phyloP scores from a whole-genome alignment of 306 rosid species.

The Malus sieversii region DNA sequence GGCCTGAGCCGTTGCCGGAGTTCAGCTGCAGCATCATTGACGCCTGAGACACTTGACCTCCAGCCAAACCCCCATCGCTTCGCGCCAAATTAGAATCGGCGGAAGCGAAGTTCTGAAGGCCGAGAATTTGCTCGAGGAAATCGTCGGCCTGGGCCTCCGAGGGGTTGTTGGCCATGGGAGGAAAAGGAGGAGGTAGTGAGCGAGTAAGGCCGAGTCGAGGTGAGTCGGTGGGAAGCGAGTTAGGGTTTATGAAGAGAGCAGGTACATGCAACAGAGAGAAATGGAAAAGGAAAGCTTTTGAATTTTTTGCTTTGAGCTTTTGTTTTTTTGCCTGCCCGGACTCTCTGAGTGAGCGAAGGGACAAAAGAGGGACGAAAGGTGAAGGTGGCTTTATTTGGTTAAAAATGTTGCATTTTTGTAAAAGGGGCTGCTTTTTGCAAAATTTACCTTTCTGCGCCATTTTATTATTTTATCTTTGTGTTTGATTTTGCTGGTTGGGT shows the following conservation, averaged over 20 bases:
- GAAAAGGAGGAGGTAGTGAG: neutral
- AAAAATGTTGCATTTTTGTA: conserved; percentile 12
- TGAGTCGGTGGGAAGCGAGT: conserved; percentile 25
- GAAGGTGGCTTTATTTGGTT: conserved; percentile 32
- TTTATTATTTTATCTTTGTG: neutral
- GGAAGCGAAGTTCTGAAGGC: conserved; percentile 58
- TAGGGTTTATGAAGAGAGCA: conserved; percentile 17
- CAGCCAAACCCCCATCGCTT: conserved; percentile 38
- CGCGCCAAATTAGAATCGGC: conserved; percentile 45
- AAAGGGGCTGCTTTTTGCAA: conserved; percentile 19
- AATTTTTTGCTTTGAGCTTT: neutral
- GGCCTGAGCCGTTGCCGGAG: conserved; percentile 55
- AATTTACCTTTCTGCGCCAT: conserved; percentile 24
- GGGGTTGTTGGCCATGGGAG: conserved; percentile 67
- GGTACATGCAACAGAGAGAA: conserved; percentile 26
- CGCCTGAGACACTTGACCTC: conserved; percentile 25
- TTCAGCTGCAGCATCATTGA: conserved; percentile 82
- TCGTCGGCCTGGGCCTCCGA: conserved; percentile 73
- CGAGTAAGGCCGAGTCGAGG: neutral
- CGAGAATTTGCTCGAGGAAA: conserved; percentile 87
- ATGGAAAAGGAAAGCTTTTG: neutral
- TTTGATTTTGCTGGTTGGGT: neutral
- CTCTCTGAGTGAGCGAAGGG: neutral
- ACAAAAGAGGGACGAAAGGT: neutral
- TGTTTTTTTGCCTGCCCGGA: neutral